phyloP scores from a whole-genome alignment of 2,329 filamentous ascomycete species.

The Trichoderma asperellum region DNA sequence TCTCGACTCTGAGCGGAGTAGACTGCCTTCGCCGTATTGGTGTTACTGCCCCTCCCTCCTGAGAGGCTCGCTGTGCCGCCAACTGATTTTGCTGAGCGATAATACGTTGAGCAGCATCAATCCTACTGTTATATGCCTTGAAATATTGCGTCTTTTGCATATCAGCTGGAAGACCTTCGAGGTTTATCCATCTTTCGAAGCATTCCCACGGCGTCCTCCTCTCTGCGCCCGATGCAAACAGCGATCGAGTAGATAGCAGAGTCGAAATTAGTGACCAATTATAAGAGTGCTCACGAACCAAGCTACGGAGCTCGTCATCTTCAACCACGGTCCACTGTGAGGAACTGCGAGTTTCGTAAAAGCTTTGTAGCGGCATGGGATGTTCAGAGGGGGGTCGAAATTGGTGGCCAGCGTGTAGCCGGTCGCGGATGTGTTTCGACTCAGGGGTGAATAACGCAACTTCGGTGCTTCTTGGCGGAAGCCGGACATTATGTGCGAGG shows the following conservation, averaged over 20 bases:
- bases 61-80: constrained; percentile 55
- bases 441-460: constrained; percentile 89
- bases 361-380: constrained; percentile 84
- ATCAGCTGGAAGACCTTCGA: constrained; percentile 88
- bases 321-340: constrained; percentile 92
- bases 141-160: constrained; percentile 97
- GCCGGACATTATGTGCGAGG: constrained; percentile 49
- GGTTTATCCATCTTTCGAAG: constrained; percentile 92
- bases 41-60: constrained; percentile 40
- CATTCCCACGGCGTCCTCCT: constrained; percentile 97
- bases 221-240: constrained; percentile 84
- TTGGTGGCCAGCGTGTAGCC: constrained; percentile 86
- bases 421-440: constrained; percentile 85
- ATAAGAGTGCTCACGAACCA: constrained; percentile 92
- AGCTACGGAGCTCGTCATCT: constrained; percentile 82
- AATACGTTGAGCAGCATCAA: constrained; percentile 61
- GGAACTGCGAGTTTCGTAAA: constrained; percentile 83
- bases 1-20: constrained; percentile 81
- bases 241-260: constrained; percentile 72
- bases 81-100: constrained; percentile 59
- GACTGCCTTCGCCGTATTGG: constrained; percentile 69
- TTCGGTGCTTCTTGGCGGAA: constrained; percentile 71
- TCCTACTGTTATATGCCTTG: constrained; percentile 67
- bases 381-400: constrained; percentile 93
- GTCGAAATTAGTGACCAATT: constrained; percentile 96